Evolutionary conservation across 2,329 filamentous ascomycete genomes (phyloP), one percentile per base, ranked within the genome.

Genomic region (Trichoderma atroviride): DNA sequence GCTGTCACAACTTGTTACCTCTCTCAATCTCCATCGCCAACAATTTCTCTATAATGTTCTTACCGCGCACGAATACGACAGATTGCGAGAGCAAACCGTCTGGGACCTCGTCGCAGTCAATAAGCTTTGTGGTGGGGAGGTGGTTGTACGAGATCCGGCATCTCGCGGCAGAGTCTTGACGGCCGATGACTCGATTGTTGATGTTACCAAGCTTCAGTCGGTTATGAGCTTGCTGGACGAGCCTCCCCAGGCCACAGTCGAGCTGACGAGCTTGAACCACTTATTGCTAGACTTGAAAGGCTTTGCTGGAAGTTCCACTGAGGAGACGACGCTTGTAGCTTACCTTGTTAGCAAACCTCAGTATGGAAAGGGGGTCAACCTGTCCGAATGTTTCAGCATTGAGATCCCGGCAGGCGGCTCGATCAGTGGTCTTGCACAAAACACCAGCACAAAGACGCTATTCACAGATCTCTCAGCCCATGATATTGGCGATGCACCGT

Each of bases 81-180:
- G 83, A 47, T 83, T 98, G 70, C 90, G 96, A 70, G 93, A 97
- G 78, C 91, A 92, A 78, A 96, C 94, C 0, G 94, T 99, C 0
- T 99, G 96, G 96, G 93, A 97, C 75, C 83, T 99, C 61, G 95
- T 98, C 3, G 89, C 87, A 55, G 95, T 95, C 56, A 99, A 99
- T 82, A 98, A 97, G 81, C 87, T 98, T 75, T 91, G 97, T 67
- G 93, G 90, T 71, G 93, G 93, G 62, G 94, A 98, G 77, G 92
- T 99, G 59, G 97, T 99, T 78, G 96, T 99, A 70, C 90, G 96
- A 35, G 96, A 96, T 79, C 93, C 96, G 2, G 87, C 86, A 24
- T 90, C 94, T 77, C 88, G 91, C 35, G 96, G 96, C 10, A 89
- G 94, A 57, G 89, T 98, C 33, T 81, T 99, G 75, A 97, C 94